These are phyloP conservation scores for Aureobasidium subglaciale DNA, from an alignment of 2,329 filamentous ascomycete species.

Conservation along the genomic window DNA sequence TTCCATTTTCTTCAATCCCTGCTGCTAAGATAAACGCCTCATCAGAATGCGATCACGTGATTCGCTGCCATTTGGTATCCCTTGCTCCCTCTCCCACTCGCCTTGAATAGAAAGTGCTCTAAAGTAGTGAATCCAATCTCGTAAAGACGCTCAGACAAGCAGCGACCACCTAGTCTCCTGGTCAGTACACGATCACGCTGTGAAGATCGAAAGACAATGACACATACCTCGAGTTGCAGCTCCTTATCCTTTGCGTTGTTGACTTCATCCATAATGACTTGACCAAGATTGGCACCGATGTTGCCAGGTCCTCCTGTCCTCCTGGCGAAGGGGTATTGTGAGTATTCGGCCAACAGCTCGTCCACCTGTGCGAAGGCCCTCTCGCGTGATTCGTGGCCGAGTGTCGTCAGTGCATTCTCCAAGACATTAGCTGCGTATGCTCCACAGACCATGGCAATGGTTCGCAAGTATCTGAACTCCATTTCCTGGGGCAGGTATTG, in stretches of 20 bases:
- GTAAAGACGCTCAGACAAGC: slow-evolving; percentile 97
- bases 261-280: slow-evolving; percentile 81
- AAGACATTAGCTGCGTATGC: slow-evolving; percentile 97
- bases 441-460: slow-evolving; percentile 92
- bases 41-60: slow-evolving; percentile 6
- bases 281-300: slow-evolving; percentile 85
- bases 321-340: slow-evolving; percentile 91
- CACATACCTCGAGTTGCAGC: slow-evolving; percentile 80
- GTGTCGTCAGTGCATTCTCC: slow-evolving; percentile 90
- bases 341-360: slow-evolving; percentile 90
- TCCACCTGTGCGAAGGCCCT: slow-evolving; percentile 95
- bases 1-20: neutral
- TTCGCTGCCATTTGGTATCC: slow-evolving; percentile 9
- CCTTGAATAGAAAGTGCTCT: slow-evolving; percentile 30
- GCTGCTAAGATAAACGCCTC: slow-evolving; percentile 9
- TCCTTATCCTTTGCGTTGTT: slow-evolving; percentile 86
- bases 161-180: slow-evolving; percentile 61
- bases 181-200: slow-evolving; percentile 23
- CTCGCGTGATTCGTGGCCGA: slow-evolving; percentile 90
- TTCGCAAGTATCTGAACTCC: slow-evolving; percentile 88
- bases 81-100: neutral
- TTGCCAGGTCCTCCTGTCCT: slow-evolving; percentile 68
- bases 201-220: too few species aligned
- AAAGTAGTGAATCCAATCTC: slow-evolving; percentile 90
- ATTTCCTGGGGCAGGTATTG: slow-evolving; percentile 90